Evolutionary conservation across 1,139 yeast genomes (phyloP).

Genomic region (Yamadazyma blattariae): DNA sequence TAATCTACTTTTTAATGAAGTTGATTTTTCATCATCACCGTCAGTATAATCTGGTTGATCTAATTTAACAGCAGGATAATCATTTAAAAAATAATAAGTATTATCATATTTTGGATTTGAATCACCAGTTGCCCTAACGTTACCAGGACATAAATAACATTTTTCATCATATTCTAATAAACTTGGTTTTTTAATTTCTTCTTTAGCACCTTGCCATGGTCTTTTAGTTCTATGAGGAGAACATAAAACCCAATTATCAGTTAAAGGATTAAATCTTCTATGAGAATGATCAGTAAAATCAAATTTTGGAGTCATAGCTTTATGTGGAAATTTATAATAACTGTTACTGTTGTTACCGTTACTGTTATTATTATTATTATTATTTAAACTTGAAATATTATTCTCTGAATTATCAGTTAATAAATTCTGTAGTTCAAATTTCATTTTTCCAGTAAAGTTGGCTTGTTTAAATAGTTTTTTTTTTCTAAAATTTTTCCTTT

Average conservation of each 20-base stretch:
- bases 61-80: constrained; percentile 65
- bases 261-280: constrained; percentile 65
- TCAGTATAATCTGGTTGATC: constrained; percentile 50
- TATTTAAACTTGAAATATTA: too few species aligned
- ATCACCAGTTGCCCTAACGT: constrained; percentile 62
- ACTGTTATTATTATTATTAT: too few species aligned
- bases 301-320: constrained; percentile 28
- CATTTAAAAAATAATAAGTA: constrained; percentile 65
- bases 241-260: constrained; percentile 62
- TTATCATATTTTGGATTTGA: constrained; percentile 56
- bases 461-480: constrained; percentile 12
- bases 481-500: too few species aligned
- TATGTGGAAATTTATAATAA: constrained; percentile 9
- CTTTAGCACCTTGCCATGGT: constrained; percentile 81
- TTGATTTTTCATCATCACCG: constrained; percentile 14
- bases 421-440: constrained; percentile 15
- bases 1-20: constrained; percentile 36
- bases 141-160: constrained; percentile 76
- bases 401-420: constrained; percentile 8
- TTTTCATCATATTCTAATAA: constrained; percentile 60
- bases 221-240: constrained; percentile 79
- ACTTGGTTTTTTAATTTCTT: constrained; percentile 40
- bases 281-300: constrained; percentile 60
- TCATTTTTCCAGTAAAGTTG: too few species aligned
- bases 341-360: too few species aligned